Base-by-base conservation (phyloP, 345 rosid species). In the Linum usitatissimum region DNA sequence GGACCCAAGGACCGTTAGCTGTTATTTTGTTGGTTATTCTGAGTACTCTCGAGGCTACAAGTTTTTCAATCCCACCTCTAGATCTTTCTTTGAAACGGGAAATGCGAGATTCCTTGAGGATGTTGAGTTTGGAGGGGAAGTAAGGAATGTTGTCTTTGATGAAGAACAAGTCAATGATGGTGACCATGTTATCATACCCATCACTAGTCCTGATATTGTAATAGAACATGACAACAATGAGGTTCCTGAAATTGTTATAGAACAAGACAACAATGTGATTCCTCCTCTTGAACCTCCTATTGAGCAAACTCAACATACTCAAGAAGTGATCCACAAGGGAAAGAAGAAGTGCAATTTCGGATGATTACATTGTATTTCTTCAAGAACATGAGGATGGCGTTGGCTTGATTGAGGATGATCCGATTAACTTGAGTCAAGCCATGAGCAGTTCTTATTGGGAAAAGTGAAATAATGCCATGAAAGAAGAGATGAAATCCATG, bases 331-430 rank as follows among this genome's bases (percentile, higher is more conserved):
- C 30, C 21, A 0, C 10, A 53, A 66, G 59, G 18, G 31, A 18
- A 34, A 45, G 8, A 57, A 39, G 34, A 30, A n/a, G 0, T 3
- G 19, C 8, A 12, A 62, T 69, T 65, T 39, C 34, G 0, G 1
- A 48, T 63, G 38, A 66, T 9, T 66, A 55, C 36, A 39, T 70
- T 56, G 49, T 70, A 30, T 66, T 70, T 66, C n/a, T 15, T 17
- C 18, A 60, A 36, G 36, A 66, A 39, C 38, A 9, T 21, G 6
- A 59, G 23, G 51, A 6, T 59, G 38, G 62, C n/a, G 6, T 39
- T 3, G 21, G 19, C 15, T 14, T 63, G 17, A 64, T 38, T 3
- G 17, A 18, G 28, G 55, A 64, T 14, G 40, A 61, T 42, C 20
- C 28, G 5, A 42, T 61, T 28, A 65, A 38, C 10, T 48, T 64